A percentile compares a stretch with the other conserved stretches of the same genome.
Conservation (phyloP, 129 eudicot species). For the Saposhnikovia divaricata region DNA sequence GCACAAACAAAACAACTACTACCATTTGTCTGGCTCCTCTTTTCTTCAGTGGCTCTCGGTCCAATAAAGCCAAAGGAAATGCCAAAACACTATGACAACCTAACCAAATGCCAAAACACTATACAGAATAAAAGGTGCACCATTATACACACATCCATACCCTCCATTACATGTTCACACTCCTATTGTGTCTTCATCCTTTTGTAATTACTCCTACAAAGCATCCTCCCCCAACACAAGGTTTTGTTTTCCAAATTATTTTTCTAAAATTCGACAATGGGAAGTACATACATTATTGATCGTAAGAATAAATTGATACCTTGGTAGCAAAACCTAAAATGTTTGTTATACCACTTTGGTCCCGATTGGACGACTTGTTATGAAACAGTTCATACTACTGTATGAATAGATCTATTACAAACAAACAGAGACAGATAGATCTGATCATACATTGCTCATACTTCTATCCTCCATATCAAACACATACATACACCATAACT, state of each 20-base stretch:
- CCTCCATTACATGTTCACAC: not conserved
- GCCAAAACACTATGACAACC: not conserved
- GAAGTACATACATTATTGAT: no score
- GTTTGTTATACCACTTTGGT: no score
- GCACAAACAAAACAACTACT: not conserved
- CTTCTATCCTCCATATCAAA: not conserved
- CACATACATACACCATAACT: not conserved
- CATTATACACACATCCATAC: not conserved
- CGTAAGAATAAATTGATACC: no score
- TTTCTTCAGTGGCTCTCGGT: not conserved
- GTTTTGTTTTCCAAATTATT: no score
- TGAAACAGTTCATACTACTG: not conserved
- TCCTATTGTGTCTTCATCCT: not conserved
- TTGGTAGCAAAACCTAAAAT: no score
- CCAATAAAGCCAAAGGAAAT: not conserved
- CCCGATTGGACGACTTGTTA: no score
- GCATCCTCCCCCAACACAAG: not conserved
- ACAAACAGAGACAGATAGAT: not conserved
- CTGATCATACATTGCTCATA: not conserved
- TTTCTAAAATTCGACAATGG: no score
- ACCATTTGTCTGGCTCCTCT: not conserved
- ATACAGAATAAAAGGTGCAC: not conserved
- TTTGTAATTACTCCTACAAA: not conserved
- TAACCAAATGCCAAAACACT: not conserved
- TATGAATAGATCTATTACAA: not conserved